phyloP scores from a whole-genome alignment of 2,329 filamentous ascomycete species.

The Paecilomyces sp. region DNA sequence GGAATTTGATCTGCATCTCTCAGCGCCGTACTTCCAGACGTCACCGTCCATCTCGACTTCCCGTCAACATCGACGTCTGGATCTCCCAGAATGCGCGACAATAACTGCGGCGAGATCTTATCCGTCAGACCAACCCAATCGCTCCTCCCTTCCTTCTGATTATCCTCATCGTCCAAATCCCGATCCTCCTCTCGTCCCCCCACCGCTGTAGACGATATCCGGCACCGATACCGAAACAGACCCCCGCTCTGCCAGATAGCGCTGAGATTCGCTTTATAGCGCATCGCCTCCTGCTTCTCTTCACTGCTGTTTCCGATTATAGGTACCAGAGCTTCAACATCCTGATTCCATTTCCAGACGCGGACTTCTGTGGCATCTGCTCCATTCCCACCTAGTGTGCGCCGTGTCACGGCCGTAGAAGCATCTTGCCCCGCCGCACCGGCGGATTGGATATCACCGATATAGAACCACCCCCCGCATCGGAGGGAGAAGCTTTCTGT shows the following conservation, averaged over 20 bases:
- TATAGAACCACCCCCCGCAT: slow-evolving; percentile 56
- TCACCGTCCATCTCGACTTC: slow-evolving; percentile 47
- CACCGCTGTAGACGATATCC: slow-evolving; percentile 37
- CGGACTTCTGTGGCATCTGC: slow-evolving; percentile 35
- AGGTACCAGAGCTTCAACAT: slow-evolving; percentile 28
- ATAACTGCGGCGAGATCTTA: slow-evolving; percentile 40
- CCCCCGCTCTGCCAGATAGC: slow-evolving; percentile 47
- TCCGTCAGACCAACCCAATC: slow-evolving; percentile 51
- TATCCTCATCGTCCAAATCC: slow-evolving; percentile 16
- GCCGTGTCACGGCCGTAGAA: slow-evolving; percentile 10
- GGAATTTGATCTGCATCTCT: slow-evolving; percentile 55
- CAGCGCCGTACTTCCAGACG: slow-evolving; percentile 50
- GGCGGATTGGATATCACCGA: slow-evolving; percentile 30
- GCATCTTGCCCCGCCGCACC: slow-evolving; percentile 3
- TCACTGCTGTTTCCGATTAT: slow-evolving; percentile 24
- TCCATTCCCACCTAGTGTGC: not conserved
- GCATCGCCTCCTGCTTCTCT: slow-evolving; percentile 41
- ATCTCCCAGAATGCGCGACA: slow-evolving; percentile 45
- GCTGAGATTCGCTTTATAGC: slow-evolving; percentile 50
- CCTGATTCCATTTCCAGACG: slow-evolving; percentile 49
- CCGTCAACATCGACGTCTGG: slow-evolving; percentile 27
- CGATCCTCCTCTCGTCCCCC: slow-evolving; percentile 7
- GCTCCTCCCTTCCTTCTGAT: slow-evolving; percentile 34
- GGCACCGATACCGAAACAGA: slow-evolving; percentile 34
- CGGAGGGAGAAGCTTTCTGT: slow-evolving; percentile 53